Evolutionary conservation across 1,139 yeast genomes (phyloP), one percentile per base, ranked within the genome.

Genomic region (Ashbya aceris): DNA sequence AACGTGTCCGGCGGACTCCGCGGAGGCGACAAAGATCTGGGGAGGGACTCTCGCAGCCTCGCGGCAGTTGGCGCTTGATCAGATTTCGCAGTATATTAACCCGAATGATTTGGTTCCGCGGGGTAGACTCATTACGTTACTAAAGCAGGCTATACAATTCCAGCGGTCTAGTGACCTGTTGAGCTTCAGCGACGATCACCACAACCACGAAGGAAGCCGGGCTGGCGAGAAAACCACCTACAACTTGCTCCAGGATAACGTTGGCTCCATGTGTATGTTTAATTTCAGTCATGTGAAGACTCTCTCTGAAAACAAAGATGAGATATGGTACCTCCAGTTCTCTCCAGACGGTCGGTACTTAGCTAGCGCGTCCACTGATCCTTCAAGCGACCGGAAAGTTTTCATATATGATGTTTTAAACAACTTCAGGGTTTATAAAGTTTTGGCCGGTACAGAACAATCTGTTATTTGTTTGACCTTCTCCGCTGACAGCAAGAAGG

Each of bases 281-380:
- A 43, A 49, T 14, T 58, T 59, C 42, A 46, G 43, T n/a, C 58
- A 46, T 23, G 49, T 67, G 2, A 66, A 67, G 39, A 60, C 68
- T 0, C 52, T 86, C 17, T 56, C 65, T 2, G 68, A 70, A 40
- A 93, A 84, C 55, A 64, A 68, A 0, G 79, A 82, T 52, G 96
- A 89, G 58, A 93, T 85, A 5, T 89, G 96, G 96, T 81, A 71
- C 55, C 69, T 83, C 11, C 75, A 76, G 46, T 87, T 85, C 56
- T 82, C 93, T 2, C 85, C 87, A 33, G 73, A 74, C 62, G 96
- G 96, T 1, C 70, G 69, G 46, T 78, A 68, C 49, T 65, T 89
- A 40, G 95, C 86, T 8, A 75, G 91, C 0, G 86, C 91, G 0
- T 79, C 93, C 8, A 73, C 77, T 14, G 94, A 85, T 55, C 74